These are phyloP conservation scores for Saturnispora dispora DNA, from an alignment of 805 yeast genomes.

Conservation along the genomic window DNA sequence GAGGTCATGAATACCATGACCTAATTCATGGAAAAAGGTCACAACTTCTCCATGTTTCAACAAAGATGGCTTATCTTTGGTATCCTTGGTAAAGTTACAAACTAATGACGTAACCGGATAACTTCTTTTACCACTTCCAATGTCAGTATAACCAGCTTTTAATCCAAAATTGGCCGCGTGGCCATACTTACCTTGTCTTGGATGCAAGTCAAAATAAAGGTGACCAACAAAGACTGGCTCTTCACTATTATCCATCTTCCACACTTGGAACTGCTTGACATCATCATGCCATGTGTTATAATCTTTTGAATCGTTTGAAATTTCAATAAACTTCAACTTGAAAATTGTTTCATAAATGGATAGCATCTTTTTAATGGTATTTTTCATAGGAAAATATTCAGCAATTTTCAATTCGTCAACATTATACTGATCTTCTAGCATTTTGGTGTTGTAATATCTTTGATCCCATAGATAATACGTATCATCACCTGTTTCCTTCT, in stretches of 20 bases:
- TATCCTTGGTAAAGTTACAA: slow-evolving; percentile 76
- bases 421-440: slow-evolving; percentile 57
- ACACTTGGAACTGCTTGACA: slow-evolving; percentile 64
- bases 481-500: slow-evolving; percentile 30
- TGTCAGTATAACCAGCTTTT: slow-evolving; percentile 46
- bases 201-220: slow-evolving; percentile 73
- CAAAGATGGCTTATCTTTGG: slow-evolving; percentile 58
- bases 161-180: slow-evolving; percentile 82
- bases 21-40: slow-evolving; percentile 83
- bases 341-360: slow-evolving; percentile 61
- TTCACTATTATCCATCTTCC: slow-evolving; percentile 45
- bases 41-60: slow-evolving; percentile 71
- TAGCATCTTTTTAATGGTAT: slow-evolving; percentile 62
- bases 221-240: slow-evolving; percentile 62
- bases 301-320: slow-evolving; percentile 27
- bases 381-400: slow-evolving; percentile 69
- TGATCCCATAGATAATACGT: slow-evolving; percentile 67
- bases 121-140: slow-evolving; percentile 37
- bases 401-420: slow-evolving; percentile 66
- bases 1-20: slow-evolving; percentile 79
- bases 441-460: slow-evolving; percentile 53
- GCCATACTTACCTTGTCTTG: slow-evolving; percentile 79
- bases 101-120: slow-evolving; percentile 72
- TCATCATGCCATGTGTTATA: slow-evolving; percentile 66
- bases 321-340: slow-evolving; percentile 55